Evolutionary conservation across 768 basidiomycete genomes (phyloP).

Genomic region (Hortiboletus flavorubellus): DNA sequence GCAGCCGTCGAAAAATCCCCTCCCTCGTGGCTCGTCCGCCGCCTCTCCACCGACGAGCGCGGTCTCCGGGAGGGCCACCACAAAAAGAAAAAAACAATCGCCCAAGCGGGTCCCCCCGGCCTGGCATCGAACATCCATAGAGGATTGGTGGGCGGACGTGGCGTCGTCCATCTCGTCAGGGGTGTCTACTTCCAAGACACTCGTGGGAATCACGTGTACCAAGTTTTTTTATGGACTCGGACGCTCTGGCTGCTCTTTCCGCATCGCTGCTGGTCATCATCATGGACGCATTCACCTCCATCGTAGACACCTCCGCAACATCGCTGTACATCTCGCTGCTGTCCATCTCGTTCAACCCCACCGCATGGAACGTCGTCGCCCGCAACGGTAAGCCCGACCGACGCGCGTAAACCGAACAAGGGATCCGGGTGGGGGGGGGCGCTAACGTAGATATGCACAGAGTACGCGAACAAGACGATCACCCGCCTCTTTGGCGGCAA

Average conservation of each 20-base stretch:
- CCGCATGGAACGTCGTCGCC: constrained; percentile 94
- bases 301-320: constrained; percentile 58
- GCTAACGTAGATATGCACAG: constrained; percentile 33
- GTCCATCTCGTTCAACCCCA: constrained; percentile 85
- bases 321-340: constrained; percentile 67
- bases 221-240: not conserved
- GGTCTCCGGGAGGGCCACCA: not conserved
- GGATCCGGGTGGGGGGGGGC: no score
- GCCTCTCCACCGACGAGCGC: not conserved
- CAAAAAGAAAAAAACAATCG: no score
- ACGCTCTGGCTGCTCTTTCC: not conserved
- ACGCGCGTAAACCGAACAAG: no score
- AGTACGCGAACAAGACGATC: constrained; percentile 83
- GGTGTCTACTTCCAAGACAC: not conserved
- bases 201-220: constrained; percentile 11
- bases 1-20: not conserved
- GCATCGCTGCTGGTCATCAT: not conserved
- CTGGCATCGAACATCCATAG: not conserved
- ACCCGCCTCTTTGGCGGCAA: constrained; percentile 80
- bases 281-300: constrained; percentile 29
- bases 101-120: not conserved
- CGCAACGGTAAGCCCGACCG: constrained; percentile 65
- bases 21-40: not conserved
- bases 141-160: no score
- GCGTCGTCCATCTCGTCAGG: no score